A percentile compares a stretch with the other conserved stretches of the same genome.
These are phyloP conservation scores for Nemania sp. DNA, from an alignment of 2,329 filamentous ascomycete species.

Conservation along the genomic window DNA sequence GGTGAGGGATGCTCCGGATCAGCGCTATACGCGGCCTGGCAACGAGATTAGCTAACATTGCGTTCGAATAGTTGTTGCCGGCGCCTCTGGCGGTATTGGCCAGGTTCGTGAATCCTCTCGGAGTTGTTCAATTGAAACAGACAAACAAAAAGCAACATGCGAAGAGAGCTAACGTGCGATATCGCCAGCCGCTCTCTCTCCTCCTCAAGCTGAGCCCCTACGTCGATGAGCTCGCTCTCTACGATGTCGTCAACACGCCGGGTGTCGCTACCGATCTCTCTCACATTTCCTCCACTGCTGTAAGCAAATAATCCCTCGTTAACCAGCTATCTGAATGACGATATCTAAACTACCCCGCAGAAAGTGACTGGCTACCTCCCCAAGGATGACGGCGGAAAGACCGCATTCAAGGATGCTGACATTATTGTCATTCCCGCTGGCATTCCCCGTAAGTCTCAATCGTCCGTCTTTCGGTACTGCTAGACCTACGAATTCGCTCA, in stretches of 20 bases:
- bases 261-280: constrained; percentile 96
- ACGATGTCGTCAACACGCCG: constrained; percentile 99
- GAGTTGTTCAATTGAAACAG: background rate
- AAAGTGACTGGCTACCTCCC: constrained; percentile 89
- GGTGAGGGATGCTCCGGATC: constrained; percentile 46
- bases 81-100: constrained; percentile 97
- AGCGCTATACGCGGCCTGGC: background rate
- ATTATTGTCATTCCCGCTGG: constrained; percentile 97
- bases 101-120: constrained; percentile 64
- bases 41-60: constrained; percentile 3
- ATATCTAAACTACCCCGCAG: constrained; percentile 52
- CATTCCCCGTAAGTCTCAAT: constrained; percentile 78
- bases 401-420: constrained; percentile 89
- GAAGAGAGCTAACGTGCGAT: constrained; percentile 25
- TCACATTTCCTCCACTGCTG: constrained; percentile 91
- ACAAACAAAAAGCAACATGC: background rate
- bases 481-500: constrained; percentile 30
- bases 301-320: constrained; percentile 44
- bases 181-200: constrained; percentile 82
- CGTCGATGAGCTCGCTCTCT: constrained; percentile 90
- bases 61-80: constrained; percentile 72
- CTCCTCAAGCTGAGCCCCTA: constrained; percentile 89
- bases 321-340: constrained; percentile 4
- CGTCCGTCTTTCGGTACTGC: background rate
- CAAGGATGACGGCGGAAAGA: constrained; percentile 80